phyloP scores from a whole-genome alignment of 2,329 filamentous ascomycete genomes.

The Aspergillus sp. region DNA sequence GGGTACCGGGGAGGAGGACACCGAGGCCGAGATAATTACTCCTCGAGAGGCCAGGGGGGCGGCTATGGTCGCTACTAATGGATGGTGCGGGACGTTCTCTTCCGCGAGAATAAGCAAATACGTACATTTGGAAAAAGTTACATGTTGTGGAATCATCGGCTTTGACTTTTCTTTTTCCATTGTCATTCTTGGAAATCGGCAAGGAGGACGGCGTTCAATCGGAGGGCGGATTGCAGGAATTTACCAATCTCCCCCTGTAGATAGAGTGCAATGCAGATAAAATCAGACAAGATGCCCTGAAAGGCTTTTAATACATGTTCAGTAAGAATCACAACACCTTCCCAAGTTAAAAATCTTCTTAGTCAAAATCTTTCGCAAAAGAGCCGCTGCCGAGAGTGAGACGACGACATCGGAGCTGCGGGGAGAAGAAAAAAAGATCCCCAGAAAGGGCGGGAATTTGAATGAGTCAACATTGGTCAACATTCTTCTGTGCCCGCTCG shows the following conservation, averaged over 20 bases:
- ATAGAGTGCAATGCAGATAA: conserved; percentile 11
- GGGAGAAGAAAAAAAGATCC: conserved; percentile 18
- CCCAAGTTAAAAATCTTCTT: not conserved
- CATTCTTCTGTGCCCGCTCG: conserved; percentile 11
- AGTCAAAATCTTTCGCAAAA: not conserved
- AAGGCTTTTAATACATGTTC: not conserved
- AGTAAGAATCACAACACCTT: not conserved
- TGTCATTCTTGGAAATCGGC: conserved; percentile 12
- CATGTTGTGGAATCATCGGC: conserved; percentile 9
- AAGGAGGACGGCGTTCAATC: conserved; percentile 18
- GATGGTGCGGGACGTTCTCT: not conserved
- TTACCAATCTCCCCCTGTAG: not conserved
- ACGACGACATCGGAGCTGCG: conserved; percentile 24
- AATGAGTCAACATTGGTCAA: conserved; percentile 18
- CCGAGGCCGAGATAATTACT: conserved; percentile 36
- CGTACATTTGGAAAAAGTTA: conserved; percentile 1
- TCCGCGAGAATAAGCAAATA: not conserved
- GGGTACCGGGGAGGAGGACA: conserved; percentile 30
- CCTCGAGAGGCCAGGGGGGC: conserved; percentile 40
- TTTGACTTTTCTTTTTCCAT: conserved; percentile 14
- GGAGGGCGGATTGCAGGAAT: not conserved
- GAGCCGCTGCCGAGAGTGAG: conserved; percentile 1
- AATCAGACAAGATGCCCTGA: conserved; percentile 7
- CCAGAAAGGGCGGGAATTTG: conserved; percentile 10
- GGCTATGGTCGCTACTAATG: conserved; percentile 46